phyloP scores from a whole-genome alignment of 2,329 filamentous ascomycete species.

The Fusarium sp. region DNA sequence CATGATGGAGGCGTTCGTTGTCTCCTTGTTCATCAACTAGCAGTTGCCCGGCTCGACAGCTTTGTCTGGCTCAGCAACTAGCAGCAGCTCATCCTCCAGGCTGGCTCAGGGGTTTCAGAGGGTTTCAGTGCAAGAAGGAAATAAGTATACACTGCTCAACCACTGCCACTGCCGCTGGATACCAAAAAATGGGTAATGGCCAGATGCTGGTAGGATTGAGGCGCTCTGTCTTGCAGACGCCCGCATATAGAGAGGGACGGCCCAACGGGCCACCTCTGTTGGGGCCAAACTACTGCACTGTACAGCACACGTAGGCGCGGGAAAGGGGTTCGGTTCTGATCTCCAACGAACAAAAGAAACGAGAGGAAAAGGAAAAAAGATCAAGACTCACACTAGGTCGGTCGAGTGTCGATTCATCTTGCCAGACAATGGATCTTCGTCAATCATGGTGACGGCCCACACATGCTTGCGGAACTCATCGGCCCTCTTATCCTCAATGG shows the following conservation, averaged over 20 bases:
- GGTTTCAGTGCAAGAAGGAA: not conserved
- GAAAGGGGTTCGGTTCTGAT: not conserved
- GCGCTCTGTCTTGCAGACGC: slow-evolving; percentile 4
- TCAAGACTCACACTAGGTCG: slow-evolving; percentile 38
- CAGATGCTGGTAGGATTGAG: slow-evolving; percentile 7
- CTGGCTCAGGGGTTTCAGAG: not conserved
- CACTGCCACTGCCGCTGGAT: slow-evolving; percentile 5
- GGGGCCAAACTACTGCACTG: slow-evolving; percentile 1
- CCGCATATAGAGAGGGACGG: not conserved
- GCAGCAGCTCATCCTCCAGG: slow-evolving; percentile 1
- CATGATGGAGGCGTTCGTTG: slow-evolving; percentile 11
- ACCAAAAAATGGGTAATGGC: slow-evolving; percentile 6
- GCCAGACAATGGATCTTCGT: slow-evolving; percentile 39
- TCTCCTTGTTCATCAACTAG: not conserved
- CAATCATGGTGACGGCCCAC: slow-evolving; percentile 46
- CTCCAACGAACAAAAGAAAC: slow-evolving; percentile 13
- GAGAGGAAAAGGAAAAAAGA: not conserved
- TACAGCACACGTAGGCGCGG: slow-evolving; percentile 3
- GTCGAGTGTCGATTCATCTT: slow-evolving; percentile 35
- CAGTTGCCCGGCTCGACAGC: not conserved
- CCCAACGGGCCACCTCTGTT: not conserved
- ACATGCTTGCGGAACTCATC: slow-evolving; percentile 45
- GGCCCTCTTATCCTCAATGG: slow-evolving; percentile 43
- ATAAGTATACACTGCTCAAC: slow-evolving; percentile 10
- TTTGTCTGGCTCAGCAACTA: slow-evolving; percentile 15